A percentile compares a stretch with the other conserved stretches of the same genome.
These are phyloP conservation scores for Cercospora sp. DNA, from an alignment of 2,329 filamentous ascomycete species.

Conservation along the genomic window DNA sequence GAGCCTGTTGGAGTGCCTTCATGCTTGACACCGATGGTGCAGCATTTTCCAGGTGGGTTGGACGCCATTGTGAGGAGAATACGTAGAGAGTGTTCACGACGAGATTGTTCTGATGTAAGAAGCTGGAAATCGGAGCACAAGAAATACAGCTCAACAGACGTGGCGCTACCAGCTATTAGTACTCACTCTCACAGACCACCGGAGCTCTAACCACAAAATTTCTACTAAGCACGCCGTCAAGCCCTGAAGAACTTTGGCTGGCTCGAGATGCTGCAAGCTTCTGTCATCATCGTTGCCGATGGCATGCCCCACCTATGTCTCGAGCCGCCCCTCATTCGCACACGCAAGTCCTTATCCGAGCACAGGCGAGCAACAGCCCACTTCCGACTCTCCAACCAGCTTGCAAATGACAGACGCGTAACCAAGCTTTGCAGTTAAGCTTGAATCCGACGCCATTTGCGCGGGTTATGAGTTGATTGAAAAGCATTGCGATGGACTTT, in stretches of 20 bases:
- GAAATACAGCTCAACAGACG: background rate
- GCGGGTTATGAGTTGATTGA: background rate
- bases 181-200: background rate
- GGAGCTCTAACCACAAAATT: conserved; percentile 2
- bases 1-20: conserved; percentile 39
- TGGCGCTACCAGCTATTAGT: background rate
- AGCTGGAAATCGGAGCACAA: background rate
- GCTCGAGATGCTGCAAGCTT: conserved; percentile 2
- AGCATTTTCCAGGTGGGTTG: conserved; percentile 40
- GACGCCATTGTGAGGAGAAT: conserved; percentile 36
- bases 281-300: conserved; percentile 5
- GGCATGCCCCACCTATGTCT: conserved; percentile 5
- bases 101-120: background rate
- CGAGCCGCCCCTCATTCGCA: background rate
- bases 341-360: background rate
- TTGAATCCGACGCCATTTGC: background rate
- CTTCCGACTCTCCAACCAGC: background rate
- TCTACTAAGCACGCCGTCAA: background rate
- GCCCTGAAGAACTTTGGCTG: background rate
- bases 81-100: background rate
- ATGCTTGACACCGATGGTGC: conserved; percentile 43
- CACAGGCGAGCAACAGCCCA: background rate
- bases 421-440: background rate
- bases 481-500: background rate
- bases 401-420: background rate